These are phyloP conservation scores for Cladosporium sp. DNA, from an alignment of 2,329 filamentous ascomycete species.

Conservation along the genomic window DNA sequence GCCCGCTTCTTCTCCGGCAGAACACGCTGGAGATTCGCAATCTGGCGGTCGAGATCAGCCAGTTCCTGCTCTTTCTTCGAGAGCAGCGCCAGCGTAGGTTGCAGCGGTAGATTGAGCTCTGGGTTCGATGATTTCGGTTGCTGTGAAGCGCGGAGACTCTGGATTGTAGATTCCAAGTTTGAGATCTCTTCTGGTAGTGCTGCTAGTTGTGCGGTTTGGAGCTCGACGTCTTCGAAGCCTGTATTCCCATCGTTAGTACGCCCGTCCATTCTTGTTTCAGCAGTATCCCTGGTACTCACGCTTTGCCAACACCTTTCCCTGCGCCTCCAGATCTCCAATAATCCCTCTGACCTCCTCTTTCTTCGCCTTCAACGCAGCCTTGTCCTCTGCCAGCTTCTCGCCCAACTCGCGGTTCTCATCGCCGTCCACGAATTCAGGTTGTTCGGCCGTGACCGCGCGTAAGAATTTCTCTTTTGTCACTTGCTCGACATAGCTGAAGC, in stretches of 20 bases:
- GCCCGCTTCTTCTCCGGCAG: constrained; percentile 64
- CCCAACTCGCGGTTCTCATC: constrained; percentile 79
- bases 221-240: constrained; percentile 53
- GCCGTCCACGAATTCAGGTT: constrained; percentile 76
- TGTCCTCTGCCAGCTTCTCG: constrained; percentile 63
- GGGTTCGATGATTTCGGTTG: constrained; percentile 33
- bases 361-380: constrained; percentile 70
- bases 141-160: constrained; percentile 38
- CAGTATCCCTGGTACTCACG: constrained; percentile 33
- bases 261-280: background rate
- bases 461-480: constrained; percentile 98
- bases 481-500: constrained; percentile 96
- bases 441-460: constrained; percentile 83
- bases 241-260: background rate
- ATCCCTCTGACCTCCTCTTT: constrained; percentile 75
- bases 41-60: constrained; percentile 38
- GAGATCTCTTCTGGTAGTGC: constrained; percentile 50
- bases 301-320: constrained; percentile 55
- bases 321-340: constrained; percentile 66
- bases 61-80: constrained; percentile 39
- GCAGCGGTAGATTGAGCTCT: constrained; percentile 40
- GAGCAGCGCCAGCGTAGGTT: constrained; percentile 39
- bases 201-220: constrained; percentile 49
- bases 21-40: constrained; percentile 53
- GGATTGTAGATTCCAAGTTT: constrained; percentile 48